Base-by-base conservation (phyloP, 2,329 filamentous ascomycete species). In the Xylariomycetidae sp. region DNA sequence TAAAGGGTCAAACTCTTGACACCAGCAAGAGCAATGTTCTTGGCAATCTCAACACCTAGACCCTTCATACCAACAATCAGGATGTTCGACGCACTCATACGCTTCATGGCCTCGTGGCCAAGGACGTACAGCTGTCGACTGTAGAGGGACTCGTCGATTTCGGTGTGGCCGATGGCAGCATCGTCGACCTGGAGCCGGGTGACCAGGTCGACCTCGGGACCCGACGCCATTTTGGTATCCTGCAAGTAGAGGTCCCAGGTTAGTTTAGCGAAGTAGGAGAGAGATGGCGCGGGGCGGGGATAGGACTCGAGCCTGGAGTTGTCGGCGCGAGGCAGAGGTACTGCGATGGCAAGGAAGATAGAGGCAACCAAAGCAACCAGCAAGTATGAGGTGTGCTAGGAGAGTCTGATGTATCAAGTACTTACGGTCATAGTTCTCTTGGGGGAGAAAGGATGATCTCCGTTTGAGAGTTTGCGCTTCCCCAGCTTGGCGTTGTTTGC, bases 21-120 rank as follows among this genome's bases (percentile, higher is more conserved):
- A 60, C 92, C 92, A 51, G 92, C 92, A 50, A 98, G 82, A 40
- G 92, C 92, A 55, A 98, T 88, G 56, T 98, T 98, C 76, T 98
- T 98, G 56, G 92, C 90, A 52, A 98, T 92, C 66, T 98, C 92
- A 36, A 96, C 90, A 69, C 92, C 92, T 25, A 98, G 77, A 32
- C 92, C 92, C 62, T 92, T 90, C 48, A 97, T 70, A 45, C 92
- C 92, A 42, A 90, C 85, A 36, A 98, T 74, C 33, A 98, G 84
- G 40, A 98, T 78, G 57, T 97, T 94, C 35, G 92, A 97, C 42
- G 88, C 86, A 55, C 89, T 80, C 92, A 98, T 98, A 55, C 92
- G 88, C 74, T 94, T 97, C 92, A 98, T 98, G 47, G 92, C 92
- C 63, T 82, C 79, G 53, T 83, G 79, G 44, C 79, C 79, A 32